Percentiles rank a stretch among this genome's conserved stretches.
Evolutionary conservation across 2,329 filamentous ascomycete species (phyloP).

Genomic region (Ceratocystiopsis minuta): DNA sequence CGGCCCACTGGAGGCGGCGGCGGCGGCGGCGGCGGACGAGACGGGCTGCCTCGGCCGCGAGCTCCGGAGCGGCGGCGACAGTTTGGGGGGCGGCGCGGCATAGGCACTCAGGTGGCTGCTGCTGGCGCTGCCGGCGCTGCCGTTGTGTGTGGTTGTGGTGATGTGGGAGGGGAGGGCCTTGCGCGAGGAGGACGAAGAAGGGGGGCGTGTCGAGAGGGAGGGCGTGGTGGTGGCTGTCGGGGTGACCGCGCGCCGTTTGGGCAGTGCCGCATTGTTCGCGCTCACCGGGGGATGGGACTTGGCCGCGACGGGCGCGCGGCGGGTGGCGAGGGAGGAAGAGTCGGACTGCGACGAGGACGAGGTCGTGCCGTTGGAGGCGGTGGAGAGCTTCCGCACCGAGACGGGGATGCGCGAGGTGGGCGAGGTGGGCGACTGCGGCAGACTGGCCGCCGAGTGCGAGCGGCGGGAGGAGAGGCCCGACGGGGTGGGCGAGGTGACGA

Average conservation of each 20-base stretch:
- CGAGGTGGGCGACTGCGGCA: constrained; percentile 11
- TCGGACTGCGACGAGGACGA: constrained; percentile 10
- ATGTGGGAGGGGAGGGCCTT: constrained; percentile 22
- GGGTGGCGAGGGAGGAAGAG: too few relatives aligned
- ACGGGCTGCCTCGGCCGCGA: constrained; percentile 68
- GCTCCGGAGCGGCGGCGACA: constrained; percentile 63
- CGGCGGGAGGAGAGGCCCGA: background rate
- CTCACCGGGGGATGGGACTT: too few relatives aligned
- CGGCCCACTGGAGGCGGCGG: background rate
- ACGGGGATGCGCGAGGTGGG: constrained; percentile 20
- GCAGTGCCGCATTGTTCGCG: too few relatives aligned
- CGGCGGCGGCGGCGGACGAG: constrained; percentile 34
- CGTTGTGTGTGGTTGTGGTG: constrained; percentile 22
- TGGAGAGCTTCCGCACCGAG: constrained; percentile 22
- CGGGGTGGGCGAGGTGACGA: background rate
- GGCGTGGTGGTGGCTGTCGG: too few relatives aligned
- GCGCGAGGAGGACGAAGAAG: constrained; percentile 11
- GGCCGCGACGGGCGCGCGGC: too few relatives aligned
- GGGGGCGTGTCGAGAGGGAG: too few relatives aligned
- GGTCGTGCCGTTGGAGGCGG: constrained; percentile 16
- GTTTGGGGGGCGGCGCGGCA: constrained; percentile 48
- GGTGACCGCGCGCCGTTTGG: too few relatives aligned
- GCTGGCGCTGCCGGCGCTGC: constrained; percentile 16
- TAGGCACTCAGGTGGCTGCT: constrained; percentile 53
- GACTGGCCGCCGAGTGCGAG: background rate